phyloP scores from a whole-genome alignment of 1,284 basidiomycete genomes.

The Sanghuangporus baumii region DNA sequence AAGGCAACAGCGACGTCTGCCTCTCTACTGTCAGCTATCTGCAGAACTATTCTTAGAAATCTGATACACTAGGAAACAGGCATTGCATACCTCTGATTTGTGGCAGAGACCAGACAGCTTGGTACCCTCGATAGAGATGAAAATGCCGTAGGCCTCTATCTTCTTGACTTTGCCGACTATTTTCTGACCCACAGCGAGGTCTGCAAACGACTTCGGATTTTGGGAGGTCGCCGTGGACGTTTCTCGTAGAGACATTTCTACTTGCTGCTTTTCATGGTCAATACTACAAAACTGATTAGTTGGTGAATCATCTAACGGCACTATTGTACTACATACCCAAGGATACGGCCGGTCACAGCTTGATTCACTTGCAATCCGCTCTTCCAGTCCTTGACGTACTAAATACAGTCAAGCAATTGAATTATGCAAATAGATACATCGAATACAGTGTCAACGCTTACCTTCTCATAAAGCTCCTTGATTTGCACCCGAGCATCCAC shows the following conservation, averaged over 20 bases:
- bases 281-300: constrained; percentile 41
- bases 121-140: constrained; percentile 82
- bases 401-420: neutral
- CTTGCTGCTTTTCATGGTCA: constrained; percentile 62
- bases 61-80: neutral
- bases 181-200: constrained; percentile 72
- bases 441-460: constrained; percentile 30
- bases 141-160: constrained; percentile 87
- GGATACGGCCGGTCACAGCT: constrained; percentile 80
- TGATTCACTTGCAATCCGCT: constrained; percentile 75
- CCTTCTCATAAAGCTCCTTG: constrained; percentile 87
- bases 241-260: constrained; percentile 85
- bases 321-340: constrained; percentile 45
- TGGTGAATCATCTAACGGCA: constrained; percentile 9
- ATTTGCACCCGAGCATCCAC: constrained; percentile 93
- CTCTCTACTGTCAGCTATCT: constrained; percentile 83
- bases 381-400: constrained; percentile 97
- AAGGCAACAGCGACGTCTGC: constrained; percentile 76
- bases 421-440: neutral
- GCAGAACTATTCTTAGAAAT: neutral
- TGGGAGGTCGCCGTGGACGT: constrained; percentile 42
- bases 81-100: constrained; percentile 69
- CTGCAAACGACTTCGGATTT: constrained; percentile 41
- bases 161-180: constrained; percentile 70
- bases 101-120: constrained; percentile 91